phyloP scores from a whole-genome alignment of 2,329 filamentous ascomycete species.

The Corynespora cassiicola region DNA sequence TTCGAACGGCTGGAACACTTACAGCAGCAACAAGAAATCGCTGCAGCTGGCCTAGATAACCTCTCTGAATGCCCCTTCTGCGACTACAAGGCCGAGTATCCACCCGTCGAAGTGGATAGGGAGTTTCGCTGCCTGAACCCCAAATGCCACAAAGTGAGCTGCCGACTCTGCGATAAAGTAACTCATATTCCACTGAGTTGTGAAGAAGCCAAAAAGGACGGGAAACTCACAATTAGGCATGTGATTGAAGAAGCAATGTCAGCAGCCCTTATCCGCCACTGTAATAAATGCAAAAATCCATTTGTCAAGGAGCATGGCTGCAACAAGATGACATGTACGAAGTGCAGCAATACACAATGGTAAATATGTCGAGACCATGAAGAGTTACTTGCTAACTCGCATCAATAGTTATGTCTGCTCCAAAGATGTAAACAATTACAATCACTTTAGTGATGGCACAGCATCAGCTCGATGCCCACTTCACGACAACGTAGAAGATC shows the following conservation, averaged over 20 bases:
- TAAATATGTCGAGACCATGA: conserved; percentile 51
- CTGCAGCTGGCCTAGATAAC: conserved; percentile 73
- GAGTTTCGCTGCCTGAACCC: conserved; percentile 76
- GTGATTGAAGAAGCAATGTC: conserved; percentile 86
- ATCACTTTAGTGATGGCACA: conserved; percentile 70
- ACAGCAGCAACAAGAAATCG: conserved; percentile 73
- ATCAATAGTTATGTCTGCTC: conserved; percentile 72
- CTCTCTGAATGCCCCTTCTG: conserved; percentile 83
- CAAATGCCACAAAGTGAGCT: conserved; percentile 64
- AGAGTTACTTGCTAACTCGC: neutral
- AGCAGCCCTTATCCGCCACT: conserved; percentile 75
- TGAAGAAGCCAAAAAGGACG: conserved; percentile 67
- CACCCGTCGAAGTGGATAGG: conserved; percentile 69
- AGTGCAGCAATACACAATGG: conserved; percentile 63
- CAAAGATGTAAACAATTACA: conserved; percentile 66
- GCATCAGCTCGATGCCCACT: conserved; percentile 66
- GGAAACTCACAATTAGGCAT: conserved; percentile 67
- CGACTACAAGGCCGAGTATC: conserved; percentile 77
- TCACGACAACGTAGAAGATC: conserved; percentile 66
- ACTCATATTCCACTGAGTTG: conserved; percentile 78
- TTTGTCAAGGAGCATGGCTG: conserved; percentile 83
- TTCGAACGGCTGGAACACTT: conserved; percentile 71
- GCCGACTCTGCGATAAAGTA: conserved; percentile 66
- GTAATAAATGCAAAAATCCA: conserved; percentile 73
- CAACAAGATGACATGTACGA: conserved; percentile 80